phyloP scores from a whole-genome alignment of 2,329 filamentous ascomycete species.

The Pseudovirgaria hyperparasitica region DNA sequence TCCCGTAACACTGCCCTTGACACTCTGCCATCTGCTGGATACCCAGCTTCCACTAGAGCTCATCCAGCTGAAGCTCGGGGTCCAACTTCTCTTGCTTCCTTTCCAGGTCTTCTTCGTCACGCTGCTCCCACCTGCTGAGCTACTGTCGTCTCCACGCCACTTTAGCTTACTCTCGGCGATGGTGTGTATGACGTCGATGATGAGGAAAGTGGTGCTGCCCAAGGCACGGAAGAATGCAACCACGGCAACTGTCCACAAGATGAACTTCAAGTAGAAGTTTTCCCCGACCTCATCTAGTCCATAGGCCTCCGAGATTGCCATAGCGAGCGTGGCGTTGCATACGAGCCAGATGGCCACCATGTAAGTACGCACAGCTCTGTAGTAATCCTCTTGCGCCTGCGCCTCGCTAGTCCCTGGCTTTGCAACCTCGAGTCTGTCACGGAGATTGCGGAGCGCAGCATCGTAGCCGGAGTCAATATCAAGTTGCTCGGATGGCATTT shows the following conservation, averaged over 20 bases:
- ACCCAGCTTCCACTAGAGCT: no score
- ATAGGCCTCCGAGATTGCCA: slow-evolving; percentile 85
- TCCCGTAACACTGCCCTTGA: no score
- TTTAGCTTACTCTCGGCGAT: slow-evolving; percentile 77
- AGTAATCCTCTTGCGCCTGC: slow-evolving; percentile 96
- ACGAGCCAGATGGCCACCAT: slow-evolving; percentile 95
- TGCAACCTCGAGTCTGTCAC: slow-evolving; percentile 79
- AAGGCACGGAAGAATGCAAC: slow-evolving; percentile 81
- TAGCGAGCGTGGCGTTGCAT: slow-evolving; percentile 80
- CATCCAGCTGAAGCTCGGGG: no score
- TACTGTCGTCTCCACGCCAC: slow-evolving; percentile 24
- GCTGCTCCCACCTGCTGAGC: no score
- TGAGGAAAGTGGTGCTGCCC: slow-evolving; percentile 65
- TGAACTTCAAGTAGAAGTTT: slow-evolving; percentile 86
- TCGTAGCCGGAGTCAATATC: slow-evolving; percentile 98
- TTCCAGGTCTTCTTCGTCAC: no score
- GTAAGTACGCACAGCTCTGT: slow-evolving; percentile 92
- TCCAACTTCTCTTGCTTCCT: no score
- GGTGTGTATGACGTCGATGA: slow-evolving; percentile 74
- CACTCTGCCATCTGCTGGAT: no score
- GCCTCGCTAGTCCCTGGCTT: slow-evolving; percentile 49
- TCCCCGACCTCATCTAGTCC: slow-evolving; percentile 54
- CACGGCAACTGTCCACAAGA: slow-evolving; percentile 81
- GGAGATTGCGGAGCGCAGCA: slow-evolving; percentile 88
- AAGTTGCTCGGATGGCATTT: slow-evolving; percentile 95